Percentiles rank a stretch among this genome's conserved stretches.
Evolutionary conservation across 192 early-diverging fungal genomes (phyloP).

Genomic region (Allomyces arbusculus): DNA sequence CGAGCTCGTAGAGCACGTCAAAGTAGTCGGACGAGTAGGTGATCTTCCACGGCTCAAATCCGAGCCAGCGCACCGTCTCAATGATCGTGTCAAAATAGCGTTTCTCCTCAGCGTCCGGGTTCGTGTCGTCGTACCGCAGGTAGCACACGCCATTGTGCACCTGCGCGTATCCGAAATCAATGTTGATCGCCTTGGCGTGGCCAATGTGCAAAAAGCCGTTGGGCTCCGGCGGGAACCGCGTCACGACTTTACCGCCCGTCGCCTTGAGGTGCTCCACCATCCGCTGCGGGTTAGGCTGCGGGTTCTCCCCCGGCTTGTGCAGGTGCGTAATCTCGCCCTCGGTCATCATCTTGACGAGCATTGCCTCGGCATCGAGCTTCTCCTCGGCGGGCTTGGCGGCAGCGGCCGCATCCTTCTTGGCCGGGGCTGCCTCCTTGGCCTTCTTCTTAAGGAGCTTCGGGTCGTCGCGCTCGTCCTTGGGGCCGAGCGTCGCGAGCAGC

Average conservation of each 20-base stretch:
- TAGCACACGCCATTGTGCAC: constrained; percentile 76
- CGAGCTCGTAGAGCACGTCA: constrained; percentile 84
- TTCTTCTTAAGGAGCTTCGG: constrained; percentile 28
- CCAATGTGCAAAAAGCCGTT: constrained; percentile 98
- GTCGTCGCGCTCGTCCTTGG: constrained; percentile 90
- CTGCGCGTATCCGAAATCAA: constrained; percentile 96
- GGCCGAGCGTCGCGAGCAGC: constrained; percentile 69
- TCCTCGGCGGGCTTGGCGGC: constrained; percentile 11
- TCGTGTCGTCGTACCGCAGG: constrained; percentile 77
- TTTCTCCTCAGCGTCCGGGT: constrained; percentile 86
- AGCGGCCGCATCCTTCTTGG: constrained; percentile 10
- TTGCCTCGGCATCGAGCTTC: constrained; percentile 16
- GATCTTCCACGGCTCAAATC: constrained; percentile 73
- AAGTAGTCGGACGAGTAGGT: constrained; percentile 98
- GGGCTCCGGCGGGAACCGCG: constrained; percentile 98
- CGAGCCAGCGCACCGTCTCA: constrained; percentile 87
- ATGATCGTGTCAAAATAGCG: constrained; percentile 86
- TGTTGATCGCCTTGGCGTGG: constrained; percentile 98
- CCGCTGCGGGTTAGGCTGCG: constrained; percentile 77
- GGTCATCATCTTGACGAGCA: constrained; percentile 47
- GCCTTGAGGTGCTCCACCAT: constrained; percentile 75
- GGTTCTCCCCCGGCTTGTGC: constrained; percentile 91
- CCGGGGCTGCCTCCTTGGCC: constrained; percentile 16
- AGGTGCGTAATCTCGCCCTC: constrained; percentile 81
- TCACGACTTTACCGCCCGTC: constrained; percentile 78